Evolutionary conservation across 139 green algal species (phyloP).

Genomic region (Coccomyxa sp.): DNA sequence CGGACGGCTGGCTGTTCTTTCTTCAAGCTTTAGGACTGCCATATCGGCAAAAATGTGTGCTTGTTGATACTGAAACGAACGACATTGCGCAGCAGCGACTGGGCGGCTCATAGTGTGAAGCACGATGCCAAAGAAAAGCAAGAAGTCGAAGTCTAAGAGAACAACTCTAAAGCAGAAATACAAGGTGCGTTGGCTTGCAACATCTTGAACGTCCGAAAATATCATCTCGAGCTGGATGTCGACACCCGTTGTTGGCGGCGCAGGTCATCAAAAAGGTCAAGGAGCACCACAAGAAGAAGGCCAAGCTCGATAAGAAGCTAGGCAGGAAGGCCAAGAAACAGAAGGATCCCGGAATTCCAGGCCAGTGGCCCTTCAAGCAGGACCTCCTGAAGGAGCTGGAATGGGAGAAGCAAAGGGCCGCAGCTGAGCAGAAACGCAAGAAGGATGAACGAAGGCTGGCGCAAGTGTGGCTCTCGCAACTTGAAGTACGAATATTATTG

Average conservation of each 20-base stretch:
- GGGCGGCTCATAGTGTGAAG: no score
- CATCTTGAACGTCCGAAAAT: slow-evolving; percentile 58
- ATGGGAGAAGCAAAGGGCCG: slow-evolving; percentile 62
- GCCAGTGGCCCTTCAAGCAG: slow-evolving; percentile 91
- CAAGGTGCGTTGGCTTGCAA: no score
- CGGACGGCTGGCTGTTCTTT: no score
- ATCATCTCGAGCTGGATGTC: slow-evolving; percentile 21
- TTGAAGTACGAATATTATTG: not conserved
- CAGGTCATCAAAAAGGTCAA: slow-evolving; percentile 79
- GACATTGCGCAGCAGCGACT: no score
- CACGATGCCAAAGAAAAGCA: slow-evolving; percentile 79
- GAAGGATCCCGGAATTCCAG: slow-evolving; percentile 93
- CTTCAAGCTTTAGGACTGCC: no score
- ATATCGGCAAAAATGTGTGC: no score
- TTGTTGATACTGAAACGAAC: no score
- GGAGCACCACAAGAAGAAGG: slow-evolving; percentile 87
- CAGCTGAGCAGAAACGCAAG: slow-evolving; percentile 54
- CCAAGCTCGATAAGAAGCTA: slow-evolving; percentile 73
- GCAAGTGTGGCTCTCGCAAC: slow-evolving; percentile 17
- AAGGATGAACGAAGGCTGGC: slow-evolving; percentile 59
- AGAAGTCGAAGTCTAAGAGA: slow-evolving; percentile 90
- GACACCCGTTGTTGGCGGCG: no score
- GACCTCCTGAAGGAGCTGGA: slow-evolving; percentile 90
- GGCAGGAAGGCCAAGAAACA: slow-evolving; percentile 48
- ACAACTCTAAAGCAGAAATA: slow-evolving; percentile 92